These are phyloP conservation scores for Betula pendula DNA, from an alignment of 306 rosid genomes.

Conservation along the genomic window DNA sequence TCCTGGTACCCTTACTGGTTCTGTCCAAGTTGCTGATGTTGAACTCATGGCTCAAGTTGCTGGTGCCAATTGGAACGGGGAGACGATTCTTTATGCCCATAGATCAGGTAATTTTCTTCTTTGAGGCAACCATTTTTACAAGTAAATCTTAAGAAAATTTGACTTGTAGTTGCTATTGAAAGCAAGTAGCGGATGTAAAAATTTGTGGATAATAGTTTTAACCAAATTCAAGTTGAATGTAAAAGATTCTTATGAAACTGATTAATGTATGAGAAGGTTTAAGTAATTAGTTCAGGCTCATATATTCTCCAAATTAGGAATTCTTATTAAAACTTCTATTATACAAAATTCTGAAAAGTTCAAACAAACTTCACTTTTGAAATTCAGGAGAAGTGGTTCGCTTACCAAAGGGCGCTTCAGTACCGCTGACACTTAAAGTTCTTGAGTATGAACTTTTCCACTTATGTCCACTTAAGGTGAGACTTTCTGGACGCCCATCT, in stretches of 20 bases:
- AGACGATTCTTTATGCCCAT: conserved; percentile 56
- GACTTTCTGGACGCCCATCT: background rate
- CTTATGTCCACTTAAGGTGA: conserved; percentile 75
- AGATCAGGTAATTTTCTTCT: conserved; percentile 55
- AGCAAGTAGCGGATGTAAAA: background rate
- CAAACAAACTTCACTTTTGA: background rate
- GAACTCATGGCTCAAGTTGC: conserved; percentile 64
- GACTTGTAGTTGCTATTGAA: too few species aligned
- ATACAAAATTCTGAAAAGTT: background rate
- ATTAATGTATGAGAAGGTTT: background rate
- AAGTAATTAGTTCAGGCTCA: background rate
- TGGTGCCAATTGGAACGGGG: conserved; percentile 75
- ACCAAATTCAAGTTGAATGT: background rate
- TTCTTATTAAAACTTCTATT: background rate
- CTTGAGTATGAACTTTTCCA: conserved; percentile 89
- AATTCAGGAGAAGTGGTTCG: conserved; percentile 70
- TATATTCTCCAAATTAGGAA: background rate
- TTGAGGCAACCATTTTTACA: background rate
- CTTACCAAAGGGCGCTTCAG: conserved; percentile 71
- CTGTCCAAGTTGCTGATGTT: conserved; percentile 68
- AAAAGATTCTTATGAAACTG: background rate
- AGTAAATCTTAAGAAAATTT: background rate
- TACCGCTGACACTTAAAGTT: conserved; percentile 77
- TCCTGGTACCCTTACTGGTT: conserved; percentile 69
- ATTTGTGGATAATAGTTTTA: background rate